Percentiles rank a stretch among this genome's conserved stretches.
phyloP scores from a whole-genome alignment of 2,329 filamentous ascomycete genomes.

The Pseudocercospora cruenta region DNA sequence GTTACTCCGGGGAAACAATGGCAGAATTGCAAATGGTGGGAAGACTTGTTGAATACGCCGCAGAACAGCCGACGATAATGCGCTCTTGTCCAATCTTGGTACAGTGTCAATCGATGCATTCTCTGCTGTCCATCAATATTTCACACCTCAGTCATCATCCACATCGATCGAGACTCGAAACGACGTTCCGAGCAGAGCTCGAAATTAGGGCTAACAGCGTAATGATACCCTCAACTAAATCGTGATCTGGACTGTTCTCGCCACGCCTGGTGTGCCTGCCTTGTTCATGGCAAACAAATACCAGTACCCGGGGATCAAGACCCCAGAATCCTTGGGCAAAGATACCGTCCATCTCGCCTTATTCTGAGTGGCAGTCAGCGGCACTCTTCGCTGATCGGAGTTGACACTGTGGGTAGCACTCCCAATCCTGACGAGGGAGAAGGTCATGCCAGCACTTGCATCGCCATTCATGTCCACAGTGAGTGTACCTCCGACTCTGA shows the following conservation, averaged over 20 bases:
- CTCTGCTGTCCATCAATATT: too few relatives aligned
- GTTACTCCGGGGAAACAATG: too few relatives aligned
- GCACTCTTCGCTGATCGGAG: constrained; percentile 61
- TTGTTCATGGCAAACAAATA: constrained; percentile 56
- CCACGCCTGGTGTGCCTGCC: constrained; percentile 52
- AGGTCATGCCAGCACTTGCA: constrained; percentile 19
- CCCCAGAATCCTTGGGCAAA: constrained; percentile 54
- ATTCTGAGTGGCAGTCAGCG: constrained; percentile 40
- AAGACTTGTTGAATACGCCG: too few relatives aligned
- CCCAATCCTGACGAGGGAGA: constrained; percentile 55
- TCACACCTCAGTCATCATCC: too few relatives aligned
- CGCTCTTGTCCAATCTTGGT: too few relatives aligned
- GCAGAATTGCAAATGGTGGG: too few relatives aligned
- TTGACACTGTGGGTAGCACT: constrained; percentile 60
- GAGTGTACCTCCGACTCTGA: constrained; percentile 39
- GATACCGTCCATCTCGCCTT: constrained; percentile 45
- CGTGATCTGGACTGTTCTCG: constrained; percentile 48
- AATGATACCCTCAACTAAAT: too few relatives aligned
- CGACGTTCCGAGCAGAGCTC: too few relatives aligned
- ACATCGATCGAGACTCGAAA: too few relatives aligned
- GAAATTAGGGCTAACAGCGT: too few relatives aligned
- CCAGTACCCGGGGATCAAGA: constrained; percentile 59
- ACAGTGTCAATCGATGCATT: too few relatives aligned
- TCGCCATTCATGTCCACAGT: constrained; percentile 34
- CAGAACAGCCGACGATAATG: too few relatives aligned